Percentiles rank a stretch among this genome's conserved stretches.
These are phyloP conservation scores for Cyclostephanos tholiformis DNA, from an alignment of 108 stramenopile genomes.

Conservation along the genomic window DNA sequence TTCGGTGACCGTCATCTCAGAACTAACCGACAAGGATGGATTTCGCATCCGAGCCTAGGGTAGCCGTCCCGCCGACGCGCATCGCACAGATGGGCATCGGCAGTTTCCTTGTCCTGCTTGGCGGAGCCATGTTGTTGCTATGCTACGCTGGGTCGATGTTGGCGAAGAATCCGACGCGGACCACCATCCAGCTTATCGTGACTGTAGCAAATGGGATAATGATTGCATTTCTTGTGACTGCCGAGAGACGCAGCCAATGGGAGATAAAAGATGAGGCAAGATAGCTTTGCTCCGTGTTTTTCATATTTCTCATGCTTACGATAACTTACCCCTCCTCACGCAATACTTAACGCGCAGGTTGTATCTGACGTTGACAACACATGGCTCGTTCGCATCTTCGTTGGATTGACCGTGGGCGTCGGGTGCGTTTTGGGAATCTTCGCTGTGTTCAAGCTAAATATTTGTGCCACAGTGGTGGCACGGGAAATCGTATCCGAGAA, in stretches of 20 bases:
- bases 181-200: neutral
- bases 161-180: constrained; percentile 6
- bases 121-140: constrained; percentile 20
- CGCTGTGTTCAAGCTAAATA: constrained; percentile 19
- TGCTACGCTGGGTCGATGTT: constrained; percentile 22
- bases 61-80: constrained; percentile 27
- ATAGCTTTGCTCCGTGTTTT: neutral
- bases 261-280: constrained; percentile 25
- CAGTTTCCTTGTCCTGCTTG: constrained; percentile 27
- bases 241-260: constrained; percentile 36
- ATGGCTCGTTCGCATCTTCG: constrained; percentile 38
- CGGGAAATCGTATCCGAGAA: constrained; percentile 28
- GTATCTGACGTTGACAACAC: constrained; percentile 39
- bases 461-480: constrained; percentile 17
- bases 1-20: neutral
- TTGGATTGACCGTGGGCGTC: constrained; percentile 12
- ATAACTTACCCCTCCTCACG: neutral
- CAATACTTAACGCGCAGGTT: neutral
- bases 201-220: constrained; percentile 20
- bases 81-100: constrained; percentile 37
- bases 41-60: neutral
- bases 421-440: constrained; percentile 21
- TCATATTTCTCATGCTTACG: neutral
- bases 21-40: neutral
- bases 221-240: constrained; percentile 26